Evolutionary conservation across 1,139 yeast species (phyloP).

Genomic region (Pichia sp.): DNA sequence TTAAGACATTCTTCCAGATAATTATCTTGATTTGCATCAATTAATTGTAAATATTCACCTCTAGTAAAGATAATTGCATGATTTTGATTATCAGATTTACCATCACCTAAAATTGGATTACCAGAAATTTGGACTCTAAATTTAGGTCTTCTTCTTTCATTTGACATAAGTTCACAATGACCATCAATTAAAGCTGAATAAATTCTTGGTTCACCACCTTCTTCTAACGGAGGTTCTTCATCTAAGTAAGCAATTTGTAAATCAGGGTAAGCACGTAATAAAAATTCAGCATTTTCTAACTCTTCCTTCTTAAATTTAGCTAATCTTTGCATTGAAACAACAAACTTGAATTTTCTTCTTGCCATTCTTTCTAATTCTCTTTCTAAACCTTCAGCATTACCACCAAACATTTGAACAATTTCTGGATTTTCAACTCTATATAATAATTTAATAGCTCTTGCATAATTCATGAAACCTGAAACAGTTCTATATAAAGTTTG

Average conservation of each 20-base stretch:
- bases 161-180: conserved; percentile 94
- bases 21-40: conserved; percentile 98
- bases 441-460: conserved; percentile 80
- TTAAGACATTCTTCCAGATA: conserved; percentile 97
- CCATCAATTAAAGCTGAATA: conserved; percentile 97
- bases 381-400: conserved; percentile 92
- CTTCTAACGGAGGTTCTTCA: conserved; percentile 74
- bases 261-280: conserved; percentile 97
- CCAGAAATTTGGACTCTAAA: conserved; percentile 97
- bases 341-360: conserved; percentile 94
- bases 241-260: conserved; percentile 96
- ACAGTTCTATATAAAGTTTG: conserved; percentile 51
- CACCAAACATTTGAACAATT: conserved; percentile 74
- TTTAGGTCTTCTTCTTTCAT: conserved; percentile 98
- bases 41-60: conserved; percentile 96
- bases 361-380: conserved; percentile 98
- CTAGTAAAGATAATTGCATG: conserved; percentile 95
- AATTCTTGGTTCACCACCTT: conserved; percentile 97
- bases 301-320: conserved; percentile 96
- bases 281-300: conserved; percentile 95
- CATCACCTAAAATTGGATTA: conserved; percentile 98
- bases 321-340: conserved; percentile 97
- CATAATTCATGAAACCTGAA: conserved; percentile 53
- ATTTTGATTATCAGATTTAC: conserved; percentile 98
- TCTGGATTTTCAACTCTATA: conserved; percentile 99